Percentiles rank a stretch among this genome's conserved stretches.
Conservation (phyloP, 2,329 filamentous ascomycete genomes). For the Talaromyces sp. region DNA sequence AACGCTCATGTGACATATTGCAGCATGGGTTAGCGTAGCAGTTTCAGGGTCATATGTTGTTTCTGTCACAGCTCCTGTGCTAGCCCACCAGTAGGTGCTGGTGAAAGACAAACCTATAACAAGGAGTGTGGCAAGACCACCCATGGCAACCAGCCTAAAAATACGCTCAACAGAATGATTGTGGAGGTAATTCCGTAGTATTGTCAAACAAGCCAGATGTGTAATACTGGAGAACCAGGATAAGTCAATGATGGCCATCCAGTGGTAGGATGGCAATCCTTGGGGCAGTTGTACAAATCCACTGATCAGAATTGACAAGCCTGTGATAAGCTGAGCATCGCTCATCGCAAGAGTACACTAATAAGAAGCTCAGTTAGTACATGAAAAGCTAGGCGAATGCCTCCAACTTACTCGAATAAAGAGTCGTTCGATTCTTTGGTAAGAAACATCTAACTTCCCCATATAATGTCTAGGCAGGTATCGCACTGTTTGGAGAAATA, state of each 20-base stretch:
- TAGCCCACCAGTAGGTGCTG: neutral
- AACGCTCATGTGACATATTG: neutral
- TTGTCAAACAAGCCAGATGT: constrained; percentile 4
- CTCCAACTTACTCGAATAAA: neutral
- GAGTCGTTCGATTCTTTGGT: neutral
- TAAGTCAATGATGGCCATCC: constrained; percentile 30
- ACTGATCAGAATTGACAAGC: constrained; percentile 10
- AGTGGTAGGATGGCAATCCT: constrained; percentile 4
- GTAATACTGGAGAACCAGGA: constrained; percentile 10
- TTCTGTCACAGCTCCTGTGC: neutral
- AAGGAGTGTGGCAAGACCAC: neutral
- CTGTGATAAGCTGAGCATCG: constrained; percentile 11
- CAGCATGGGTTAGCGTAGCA: neutral
- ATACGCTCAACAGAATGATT: neutral
- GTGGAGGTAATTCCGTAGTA: constrained; percentile 4
- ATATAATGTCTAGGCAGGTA: neutral
- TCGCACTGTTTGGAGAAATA: neutral
- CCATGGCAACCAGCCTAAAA: neutral
- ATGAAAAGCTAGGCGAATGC: neutral
- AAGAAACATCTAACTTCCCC: neutral
- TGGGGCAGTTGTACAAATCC: constrained; percentile 2
- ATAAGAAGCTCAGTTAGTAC: neutral
- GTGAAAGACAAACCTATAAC: neutral
- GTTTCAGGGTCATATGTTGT: neutral
- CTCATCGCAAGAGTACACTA: constrained; percentile 11